phyloP scores from a whole-genome alignment of 2,329 filamentous ascomycete genomes.

The Chrysoporthe austroafricana region DNA sequence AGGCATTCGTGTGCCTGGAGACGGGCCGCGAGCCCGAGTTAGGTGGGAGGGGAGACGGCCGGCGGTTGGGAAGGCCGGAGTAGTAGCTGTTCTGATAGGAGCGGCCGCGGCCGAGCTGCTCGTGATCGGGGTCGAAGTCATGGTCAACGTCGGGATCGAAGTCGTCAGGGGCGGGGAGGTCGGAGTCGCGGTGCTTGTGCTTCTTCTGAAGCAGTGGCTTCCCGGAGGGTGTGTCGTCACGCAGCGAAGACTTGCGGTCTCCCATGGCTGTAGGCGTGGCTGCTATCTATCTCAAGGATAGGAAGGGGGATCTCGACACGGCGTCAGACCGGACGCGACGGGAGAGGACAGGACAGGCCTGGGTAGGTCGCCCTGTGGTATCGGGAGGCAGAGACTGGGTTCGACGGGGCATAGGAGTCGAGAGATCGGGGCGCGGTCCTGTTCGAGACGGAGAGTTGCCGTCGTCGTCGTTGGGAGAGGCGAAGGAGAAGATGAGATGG shows the following conservation, averaged over 20 bases:
- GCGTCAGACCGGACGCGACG: not conserved
- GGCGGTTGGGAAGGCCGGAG: slow-evolving; percentile 17
- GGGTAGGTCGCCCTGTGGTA: not conserved
- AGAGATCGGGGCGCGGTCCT: not conserved
- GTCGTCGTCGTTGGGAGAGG: not conserved
- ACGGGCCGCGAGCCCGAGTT: slow-evolving; percentile 20
- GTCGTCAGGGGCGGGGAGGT: slow-evolving; percentile 27
- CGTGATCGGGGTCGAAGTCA: slow-evolving; percentile 30
- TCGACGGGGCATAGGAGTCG: not conserved
- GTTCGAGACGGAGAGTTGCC: not conserved
- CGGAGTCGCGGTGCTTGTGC: slow-evolving; percentile 26
- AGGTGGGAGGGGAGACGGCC: slow-evolving; percentile 16
- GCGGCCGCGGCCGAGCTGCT: slow-evolving; percentile 21
- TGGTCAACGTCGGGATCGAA: slow-evolving; percentile 29
- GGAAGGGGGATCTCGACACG: not conserved
- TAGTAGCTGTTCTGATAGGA: slow-evolving; percentile 25
- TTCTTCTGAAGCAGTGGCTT: slow-evolving; percentile 28
- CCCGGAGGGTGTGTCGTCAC: slow-evolving; percentile 21
- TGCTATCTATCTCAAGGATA: not conserved
- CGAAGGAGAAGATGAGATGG: not conserved
- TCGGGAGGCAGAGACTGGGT: not conserved
- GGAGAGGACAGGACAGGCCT: not conserved
- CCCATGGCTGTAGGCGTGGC: slow-evolving; percentile 15
- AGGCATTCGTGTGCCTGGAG: slow-evolving; percentile 21
- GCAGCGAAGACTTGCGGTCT: slow-evolving; percentile 17